These are phyloP conservation scores for Nemania diffusa DNA, from an alignment of 2,329 filamentous ascomycete species.

Conservation along the genomic window DNA sequence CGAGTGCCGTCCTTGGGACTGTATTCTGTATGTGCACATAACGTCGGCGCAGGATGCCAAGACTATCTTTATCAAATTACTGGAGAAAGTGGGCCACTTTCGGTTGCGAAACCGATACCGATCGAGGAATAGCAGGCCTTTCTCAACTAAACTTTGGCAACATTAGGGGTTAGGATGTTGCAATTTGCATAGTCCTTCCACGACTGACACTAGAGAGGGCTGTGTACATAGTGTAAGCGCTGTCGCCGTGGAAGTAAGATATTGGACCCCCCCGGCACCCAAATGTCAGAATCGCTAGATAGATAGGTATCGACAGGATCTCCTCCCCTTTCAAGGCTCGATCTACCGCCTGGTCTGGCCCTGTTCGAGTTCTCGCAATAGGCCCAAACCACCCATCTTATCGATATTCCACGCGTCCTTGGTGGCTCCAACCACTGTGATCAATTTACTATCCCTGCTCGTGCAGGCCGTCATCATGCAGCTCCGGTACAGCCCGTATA, in stretches of 20 bases:
- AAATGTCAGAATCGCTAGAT: background rate
- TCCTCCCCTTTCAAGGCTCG: background rate
- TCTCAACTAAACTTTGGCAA: conserved; percentile 7
- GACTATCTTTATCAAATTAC: conserved; percentile 26
- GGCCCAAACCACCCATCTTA: background rate
- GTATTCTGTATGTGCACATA: background rate
- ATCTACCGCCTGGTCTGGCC: background rate
- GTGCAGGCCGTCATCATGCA: conserved; percentile 17
- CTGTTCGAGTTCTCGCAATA: background rate
- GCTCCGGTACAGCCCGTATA: conserved; percentile 7
- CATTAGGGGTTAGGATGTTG: conserved; percentile 22
- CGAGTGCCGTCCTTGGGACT: background rate
- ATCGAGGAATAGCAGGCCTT: background rate
- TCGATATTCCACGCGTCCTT: conserved; percentile 9
- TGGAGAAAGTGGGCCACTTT: conserved; percentile 14
- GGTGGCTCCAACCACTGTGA: background rate
- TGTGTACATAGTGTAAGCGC: background rate
- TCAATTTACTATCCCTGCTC: conserved; percentile 17
- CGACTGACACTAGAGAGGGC: background rate
- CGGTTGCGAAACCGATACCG: conserved; percentile 25
- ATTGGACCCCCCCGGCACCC: background rate
- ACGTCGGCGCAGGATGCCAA: conserved; percentile 6
- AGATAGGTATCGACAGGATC: background rate
- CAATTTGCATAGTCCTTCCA: conserved; percentile 2
- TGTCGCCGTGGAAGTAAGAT: background rate